Percentiles rank a stretch among this genome's conserved stretches.
These are phyloP conservation scores for Hypholoma fasciculare DNA, from an alignment of 768 basidiomycete species.

Conservation along the genomic window DNA sequence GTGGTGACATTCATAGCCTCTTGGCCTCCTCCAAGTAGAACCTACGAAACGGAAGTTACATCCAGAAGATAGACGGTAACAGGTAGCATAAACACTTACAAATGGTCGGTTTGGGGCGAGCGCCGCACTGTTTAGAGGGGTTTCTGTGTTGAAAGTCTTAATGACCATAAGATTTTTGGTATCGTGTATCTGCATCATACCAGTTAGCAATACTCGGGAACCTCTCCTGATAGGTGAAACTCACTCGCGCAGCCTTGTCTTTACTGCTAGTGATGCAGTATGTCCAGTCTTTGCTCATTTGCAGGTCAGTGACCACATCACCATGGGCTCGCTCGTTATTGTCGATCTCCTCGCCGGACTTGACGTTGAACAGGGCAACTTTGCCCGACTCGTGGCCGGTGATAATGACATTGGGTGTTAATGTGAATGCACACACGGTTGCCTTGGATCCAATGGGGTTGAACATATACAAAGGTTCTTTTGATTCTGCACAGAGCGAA, in stretches of 20 bases:
- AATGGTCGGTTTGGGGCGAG: constrained; percentile 85
- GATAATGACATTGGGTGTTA: constrained; percentile 73
- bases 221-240: constrained; percentile 23
- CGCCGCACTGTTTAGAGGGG: constrained; percentile 92
- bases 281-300: constrained; percentile 84
- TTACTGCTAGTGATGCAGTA: constrained; percentile 97
- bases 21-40: constrained; percentile 94
- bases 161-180: constrained; percentile 86
- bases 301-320: constrained; percentile 89
- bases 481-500: constrained; percentile 55
- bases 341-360: constrained; percentile 79
- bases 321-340: constrained; percentile 88
- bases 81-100: constrained; percentile 38
- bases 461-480: constrained; percentile 77
- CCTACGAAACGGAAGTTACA: constrained; percentile 36
- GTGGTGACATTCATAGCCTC: constrained; percentile 98
- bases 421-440: constrained; percentile 93
- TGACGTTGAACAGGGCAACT: constrained; percentile 87
- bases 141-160: constrained; percentile 93
- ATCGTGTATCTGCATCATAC: constrained; percentile 67
- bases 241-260: constrained; percentile 92
- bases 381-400: constrained; percentile 98
- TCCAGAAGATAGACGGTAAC: neutral
- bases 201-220: neutral
- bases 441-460: constrained; percentile 92